Percentiles rank a stretch among this genome's conserved stretches.
Evolutionary conservation across 345 rosid species (phyloP).

Genomic region (Lepidium aucheri): DNA sequence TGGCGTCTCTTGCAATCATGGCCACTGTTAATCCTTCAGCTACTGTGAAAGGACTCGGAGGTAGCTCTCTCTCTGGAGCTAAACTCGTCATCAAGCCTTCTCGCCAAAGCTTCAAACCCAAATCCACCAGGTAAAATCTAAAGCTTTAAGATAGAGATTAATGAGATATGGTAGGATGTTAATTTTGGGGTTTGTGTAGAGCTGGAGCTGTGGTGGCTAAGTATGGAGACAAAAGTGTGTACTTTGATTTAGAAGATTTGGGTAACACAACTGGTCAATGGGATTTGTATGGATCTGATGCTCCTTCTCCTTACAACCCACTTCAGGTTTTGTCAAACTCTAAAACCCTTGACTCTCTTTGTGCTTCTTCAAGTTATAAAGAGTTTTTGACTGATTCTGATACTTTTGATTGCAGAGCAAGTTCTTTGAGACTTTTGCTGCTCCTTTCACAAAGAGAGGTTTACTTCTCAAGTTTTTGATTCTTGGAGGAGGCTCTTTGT

Average conservation of each 20-base stretch:
- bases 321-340: conserved; percentile 49
- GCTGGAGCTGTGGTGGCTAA: conserved; percentile 69
- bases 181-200: conserved; percentile 22
- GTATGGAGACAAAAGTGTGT: conserved; percentile 95
- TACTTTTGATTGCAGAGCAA: conserved; percentile 59
- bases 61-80: conserved; percentile 63
- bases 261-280: conserved; percentile 96
- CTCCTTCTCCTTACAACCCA: conserved; percentile 92
- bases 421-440: conserved; percentile 90
- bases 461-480: conserved; percentile 86
- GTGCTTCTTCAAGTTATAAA: background rate
- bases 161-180: background rate
- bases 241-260: conserved; percentile 93
- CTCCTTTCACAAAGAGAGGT: conserved; percentile 95
- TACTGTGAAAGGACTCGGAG: conserved; percentile 61
- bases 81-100: conserved; percentile 64
- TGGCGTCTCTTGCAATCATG: conserved; percentile 77
- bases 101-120: conserved; percentile 49
- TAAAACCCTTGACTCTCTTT: background rate
- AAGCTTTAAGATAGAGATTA: background rate
- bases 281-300: conserved; percentile 96
- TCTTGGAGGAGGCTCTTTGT: conserved; percentile 73
- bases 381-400: background rate
- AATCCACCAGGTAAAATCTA: conserved; percentile 19
- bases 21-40: conserved; percentile 48